Conservation (phyloP, 1,284 basidiomycete genomes). For the Naganishia sp. region DNA sequence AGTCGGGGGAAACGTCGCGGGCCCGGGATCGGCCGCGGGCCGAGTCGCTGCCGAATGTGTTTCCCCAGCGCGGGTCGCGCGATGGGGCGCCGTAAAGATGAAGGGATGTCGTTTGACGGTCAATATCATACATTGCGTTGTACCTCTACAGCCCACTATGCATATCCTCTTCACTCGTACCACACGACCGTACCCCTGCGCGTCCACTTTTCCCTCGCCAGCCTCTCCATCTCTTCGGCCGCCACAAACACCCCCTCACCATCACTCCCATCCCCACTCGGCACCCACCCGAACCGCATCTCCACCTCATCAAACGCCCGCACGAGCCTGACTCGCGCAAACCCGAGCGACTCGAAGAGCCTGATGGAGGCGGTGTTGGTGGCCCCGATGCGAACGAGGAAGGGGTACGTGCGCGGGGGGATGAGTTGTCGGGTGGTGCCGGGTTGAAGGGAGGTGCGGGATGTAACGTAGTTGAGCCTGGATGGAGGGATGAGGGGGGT, state of each 20-base stretch:
- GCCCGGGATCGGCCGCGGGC: neutral
- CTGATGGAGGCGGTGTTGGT: conserved; percentile 61
- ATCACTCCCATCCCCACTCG: conserved; percentile 9
- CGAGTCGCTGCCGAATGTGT: neutral
- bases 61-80: neutral
- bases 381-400: conserved; percentile 63
- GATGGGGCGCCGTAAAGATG: neutral
- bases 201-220: conserved; percentile 20
- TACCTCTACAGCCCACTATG: too few species aligned
- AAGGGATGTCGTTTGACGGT: too few species aligned
- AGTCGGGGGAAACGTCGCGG: neutral
- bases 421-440: conserved; percentile 30
- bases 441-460: conserved; percentile 21
- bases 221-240: conserved; percentile 1
- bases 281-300: conserved; percentile 57
- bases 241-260: conserved; percentile 2
- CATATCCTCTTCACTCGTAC: neutral
- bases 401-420: conserved; percentile 36
- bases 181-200: neutral
- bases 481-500: neutral
- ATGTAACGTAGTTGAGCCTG: conserved; percentile 30
- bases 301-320: conserved; percentile 74
- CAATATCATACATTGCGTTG: too few species aligned
- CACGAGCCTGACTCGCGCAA: conserved; percentile 64
- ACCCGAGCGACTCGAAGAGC: conserved; percentile 71